Percentiles rank a stretch among this genome's conserved stretches.
These are phyloP conservation scores for Cladosporium oxysporum DNA, from an alignment of 2,329 filamentous ascomycete genomes.

Conservation along the genomic window DNA sequence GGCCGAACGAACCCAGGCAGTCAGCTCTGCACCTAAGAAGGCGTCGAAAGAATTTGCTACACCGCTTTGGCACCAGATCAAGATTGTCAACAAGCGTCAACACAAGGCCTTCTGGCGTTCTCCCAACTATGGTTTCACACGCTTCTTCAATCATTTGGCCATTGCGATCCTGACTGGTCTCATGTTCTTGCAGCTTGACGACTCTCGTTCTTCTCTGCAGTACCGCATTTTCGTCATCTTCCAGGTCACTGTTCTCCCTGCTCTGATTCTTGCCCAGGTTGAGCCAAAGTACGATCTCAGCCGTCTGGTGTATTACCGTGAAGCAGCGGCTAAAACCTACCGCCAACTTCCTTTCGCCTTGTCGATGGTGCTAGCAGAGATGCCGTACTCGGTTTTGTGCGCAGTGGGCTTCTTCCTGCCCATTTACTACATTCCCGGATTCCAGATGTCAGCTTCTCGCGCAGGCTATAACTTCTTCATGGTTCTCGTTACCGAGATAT, in stretches of 20 bases:
- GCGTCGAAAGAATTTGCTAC: slow-evolving; percentile 79
- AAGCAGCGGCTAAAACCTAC: slow-evolving; percentile 85
- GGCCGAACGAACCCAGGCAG: slow-evolving; percentile 55
- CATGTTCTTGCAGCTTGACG: slow-evolving; percentile 74
- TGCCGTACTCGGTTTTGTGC: slow-evolving; percentile 81
- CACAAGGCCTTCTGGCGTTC: slow-evolving; percentile 82
- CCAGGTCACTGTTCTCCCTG: slow-evolving; percentile 81
- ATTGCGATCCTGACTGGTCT: slow-evolving; percentile 79
- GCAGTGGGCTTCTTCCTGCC: slow-evolving; percentile 79
- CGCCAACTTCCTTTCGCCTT: slow-evolving; percentile 74
- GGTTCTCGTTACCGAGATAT: slow-evolving; percentile 78
- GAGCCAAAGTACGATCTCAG: slow-evolving; percentile 82
- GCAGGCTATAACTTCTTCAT: slow-evolving; percentile 89
- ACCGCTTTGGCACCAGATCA: slow-evolving; percentile 75
- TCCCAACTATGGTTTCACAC: slow-evolving; percentile 85
- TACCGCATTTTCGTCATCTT: slow-evolving; percentile 85
- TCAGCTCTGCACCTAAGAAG: slow-evolving; percentile 45
- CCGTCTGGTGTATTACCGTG: slow-evolving; percentile 80
- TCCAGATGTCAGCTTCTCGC: slow-evolving; percentile 62
- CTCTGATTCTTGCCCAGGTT: slow-evolving; percentile 79
- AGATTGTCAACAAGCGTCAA: slow-evolving; percentile 70
- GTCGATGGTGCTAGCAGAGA: slow-evolving; percentile 77
- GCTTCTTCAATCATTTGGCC: slow-evolving; percentile 79
- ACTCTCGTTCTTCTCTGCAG: slow-evolving; percentile 75
- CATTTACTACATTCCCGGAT: slow-evolving; percentile 80